phyloP scores from a whole-genome alignment of 106 monocot species.

The Dioscorea dumetorum region DNA sequence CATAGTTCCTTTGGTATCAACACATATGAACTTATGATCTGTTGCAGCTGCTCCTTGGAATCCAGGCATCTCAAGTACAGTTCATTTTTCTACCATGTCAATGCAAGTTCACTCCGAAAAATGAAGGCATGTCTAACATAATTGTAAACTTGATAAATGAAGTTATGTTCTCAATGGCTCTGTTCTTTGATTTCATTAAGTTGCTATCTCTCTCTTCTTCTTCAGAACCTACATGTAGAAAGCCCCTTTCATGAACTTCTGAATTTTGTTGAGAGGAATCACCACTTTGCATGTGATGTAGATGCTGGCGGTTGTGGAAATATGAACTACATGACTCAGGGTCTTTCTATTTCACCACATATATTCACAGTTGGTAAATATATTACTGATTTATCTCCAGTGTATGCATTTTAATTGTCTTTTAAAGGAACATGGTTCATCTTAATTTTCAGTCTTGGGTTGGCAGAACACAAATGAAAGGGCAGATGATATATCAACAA shows the following conservation, averaged over 20 bases:
- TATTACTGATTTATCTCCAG: slow-evolving; percentile 1
- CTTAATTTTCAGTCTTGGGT: slow-evolving; percentile 66
- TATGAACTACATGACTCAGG: slow-evolving; percentile 63
- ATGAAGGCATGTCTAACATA: slow-evolving; percentile 54
- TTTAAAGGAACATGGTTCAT: background rate
- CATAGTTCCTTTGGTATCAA: slow-evolving; percentile 85
- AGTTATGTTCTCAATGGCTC: background rate
- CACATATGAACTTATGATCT: slow-evolving; percentile 88
- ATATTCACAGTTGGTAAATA: slow-evolving; percentile 82
- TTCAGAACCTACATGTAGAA: slow-evolving; percentile 53
- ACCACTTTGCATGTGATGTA: slow-evolving; percentile 66
- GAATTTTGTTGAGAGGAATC: slow-evolving; percentile 78
- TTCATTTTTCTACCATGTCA: slow-evolving; percentile 92
- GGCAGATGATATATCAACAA: slow-evolving; percentile 76
- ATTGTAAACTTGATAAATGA: background rate
- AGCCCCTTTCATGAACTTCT: slow-evolving; percentile 77
- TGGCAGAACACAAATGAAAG: slow-evolving; percentile 88
- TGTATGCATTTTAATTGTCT: background rate
- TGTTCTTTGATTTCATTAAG: too few relatives aligned
- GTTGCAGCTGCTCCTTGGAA: slow-evolving; percentile 58
- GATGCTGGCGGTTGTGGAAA: slow-evolving; percentile 86
- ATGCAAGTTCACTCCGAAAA: slow-evolving; percentile 79
- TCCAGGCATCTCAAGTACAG: slow-evolving; percentile 84
- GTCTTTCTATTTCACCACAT: slow-evolving; percentile 66
- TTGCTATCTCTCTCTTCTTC: slow-evolving; percentile 12